Conservation (phyloP, 148 eudicot genomes). For the Rhododendron molle region DNA sequence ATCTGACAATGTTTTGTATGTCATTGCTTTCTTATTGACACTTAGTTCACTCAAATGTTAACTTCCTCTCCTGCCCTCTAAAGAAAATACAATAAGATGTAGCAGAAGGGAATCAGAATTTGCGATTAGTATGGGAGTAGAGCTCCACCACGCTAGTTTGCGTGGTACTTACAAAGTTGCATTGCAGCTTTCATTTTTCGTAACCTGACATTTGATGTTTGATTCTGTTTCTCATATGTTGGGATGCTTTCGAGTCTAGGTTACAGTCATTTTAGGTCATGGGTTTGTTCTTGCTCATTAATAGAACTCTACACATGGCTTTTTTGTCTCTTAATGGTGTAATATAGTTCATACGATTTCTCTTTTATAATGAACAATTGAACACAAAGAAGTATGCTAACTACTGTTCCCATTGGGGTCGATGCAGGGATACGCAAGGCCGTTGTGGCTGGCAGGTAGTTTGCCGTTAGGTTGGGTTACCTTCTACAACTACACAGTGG, state of each 20-base stretch:
- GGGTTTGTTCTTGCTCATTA: background rate
- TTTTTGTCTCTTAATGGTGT: background rate
- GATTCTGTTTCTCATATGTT: background rate
- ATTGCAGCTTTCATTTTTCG: background rate
- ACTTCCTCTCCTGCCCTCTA: background rate
- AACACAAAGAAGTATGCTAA: slow-evolving; percentile 2
- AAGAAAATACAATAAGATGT: background rate
- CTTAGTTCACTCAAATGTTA: background rate
- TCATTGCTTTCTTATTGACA: background rate
- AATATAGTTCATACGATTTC: background rate
- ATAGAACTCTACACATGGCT: background rate
- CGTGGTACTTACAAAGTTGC: background rate
- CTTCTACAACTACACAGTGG: slow-evolving; percentile 62
- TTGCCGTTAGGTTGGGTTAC: slow-evolving; percentile 93
- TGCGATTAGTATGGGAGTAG: background rate
- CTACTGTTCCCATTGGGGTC: background rate
- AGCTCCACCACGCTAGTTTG: background rate
- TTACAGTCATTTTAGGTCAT: background rate
- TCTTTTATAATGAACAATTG: background rate
- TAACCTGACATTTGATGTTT: background rate
- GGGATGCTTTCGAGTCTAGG: background rate
- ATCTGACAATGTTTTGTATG: background rate
- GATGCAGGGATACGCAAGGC: slow-evolving; percentile 64
- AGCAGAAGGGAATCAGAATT: background rate
- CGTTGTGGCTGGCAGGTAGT: slow-evolving; percentile 65